These are phyloP conservation scores for Tuber microsphaerosporum DNA, from an alignment of 495 filamentous ascomycete genomes.

Conservation along the genomic window DNA sequence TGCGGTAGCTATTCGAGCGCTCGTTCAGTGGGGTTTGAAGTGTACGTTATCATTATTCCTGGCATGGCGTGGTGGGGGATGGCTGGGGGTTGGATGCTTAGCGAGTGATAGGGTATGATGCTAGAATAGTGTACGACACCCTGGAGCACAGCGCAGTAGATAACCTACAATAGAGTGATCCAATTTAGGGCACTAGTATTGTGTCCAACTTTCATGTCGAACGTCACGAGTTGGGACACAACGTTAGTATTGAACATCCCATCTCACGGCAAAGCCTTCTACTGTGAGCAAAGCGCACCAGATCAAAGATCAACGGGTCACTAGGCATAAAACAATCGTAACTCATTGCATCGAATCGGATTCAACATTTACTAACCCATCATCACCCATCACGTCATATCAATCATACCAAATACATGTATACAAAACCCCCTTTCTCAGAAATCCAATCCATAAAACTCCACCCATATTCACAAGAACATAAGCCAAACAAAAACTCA, in stretches of 20 bases:
- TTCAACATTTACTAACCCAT: neutral
- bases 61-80: too few relatives aligned
- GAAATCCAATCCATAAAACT: neutral
- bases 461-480: constrained; percentile 5
- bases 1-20: too few relatives aligned
- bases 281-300: neutral
- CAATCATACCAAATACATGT: neutral
- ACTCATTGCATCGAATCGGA: neutral
- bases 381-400: neutral
- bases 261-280: neutral
- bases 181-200: neutral
- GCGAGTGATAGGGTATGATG: too few relatives aligned
- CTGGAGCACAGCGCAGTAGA: too few relatives aligned
- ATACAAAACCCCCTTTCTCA: neutral
- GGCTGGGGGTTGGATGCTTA: too few relatives aligned
- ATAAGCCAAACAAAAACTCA: neutral
- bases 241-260: neutral
- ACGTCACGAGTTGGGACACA: neutral
- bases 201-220: neutral
- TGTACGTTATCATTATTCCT: too few relatives aligned
- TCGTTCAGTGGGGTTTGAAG: too few relatives aligned
- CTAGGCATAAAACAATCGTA: neutral
- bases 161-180: neutral
- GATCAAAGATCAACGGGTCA: too few relatives aligned
- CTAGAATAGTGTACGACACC: too few relatives aligned